phyloP scores from a whole-genome alignment of 257 asterid species.

The Solanum medicagineum region DNA sequence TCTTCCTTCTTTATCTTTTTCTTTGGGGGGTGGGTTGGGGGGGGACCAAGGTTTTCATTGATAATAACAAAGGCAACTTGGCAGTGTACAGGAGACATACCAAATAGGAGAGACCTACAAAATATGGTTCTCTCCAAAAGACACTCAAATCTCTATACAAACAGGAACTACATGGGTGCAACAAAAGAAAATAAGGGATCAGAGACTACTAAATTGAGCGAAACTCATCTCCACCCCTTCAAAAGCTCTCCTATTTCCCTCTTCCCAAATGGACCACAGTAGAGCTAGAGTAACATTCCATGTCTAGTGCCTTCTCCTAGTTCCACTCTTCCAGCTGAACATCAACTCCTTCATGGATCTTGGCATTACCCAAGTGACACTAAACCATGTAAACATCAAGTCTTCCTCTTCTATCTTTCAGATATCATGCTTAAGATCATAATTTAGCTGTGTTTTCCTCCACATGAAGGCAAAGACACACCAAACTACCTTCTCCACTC shows the following conservation, averaged over 20 bases:
- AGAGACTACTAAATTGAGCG: background rate
- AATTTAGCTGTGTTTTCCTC: background rate
- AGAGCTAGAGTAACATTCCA: background rate
- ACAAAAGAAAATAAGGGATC: background rate
- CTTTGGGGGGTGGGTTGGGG: no score
- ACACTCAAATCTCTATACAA: background rate
- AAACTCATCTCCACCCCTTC: background rate
- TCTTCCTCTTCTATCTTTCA: background rate
- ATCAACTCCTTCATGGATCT: background rate
- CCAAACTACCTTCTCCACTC: background rate
- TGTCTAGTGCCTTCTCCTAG: background rate
- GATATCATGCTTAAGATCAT: background rate
- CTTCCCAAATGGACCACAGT: background rate
- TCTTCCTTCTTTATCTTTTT: background rate
- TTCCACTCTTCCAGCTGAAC: background rate
- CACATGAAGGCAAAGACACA: background rate
- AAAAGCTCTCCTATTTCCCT: background rate
- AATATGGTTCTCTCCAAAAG: background rate
- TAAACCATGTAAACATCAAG: background rate
- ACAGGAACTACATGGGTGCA: background rate
- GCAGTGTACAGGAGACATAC: background rate
- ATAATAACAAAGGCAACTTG: background rate
- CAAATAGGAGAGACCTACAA: background rate
- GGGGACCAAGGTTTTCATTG: background rate
- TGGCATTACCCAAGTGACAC: background rate